A percentile compares a stretch with the other conserved stretches of the same genome.
Conservation (phyloP, 768 basidiomycete species). For the Phanerochaete sordida region DNA sequence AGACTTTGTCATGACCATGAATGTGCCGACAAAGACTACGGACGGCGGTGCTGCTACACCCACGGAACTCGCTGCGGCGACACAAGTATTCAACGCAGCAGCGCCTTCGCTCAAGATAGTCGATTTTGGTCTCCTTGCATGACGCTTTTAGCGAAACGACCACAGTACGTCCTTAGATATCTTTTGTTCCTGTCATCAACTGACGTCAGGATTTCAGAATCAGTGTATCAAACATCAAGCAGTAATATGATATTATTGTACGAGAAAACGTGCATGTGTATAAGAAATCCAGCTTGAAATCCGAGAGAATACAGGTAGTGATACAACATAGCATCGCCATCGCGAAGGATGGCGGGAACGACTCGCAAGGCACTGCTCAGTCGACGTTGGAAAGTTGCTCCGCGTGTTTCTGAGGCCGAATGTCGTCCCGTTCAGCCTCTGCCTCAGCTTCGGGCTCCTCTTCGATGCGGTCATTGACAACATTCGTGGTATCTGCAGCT, state of each 20-base stretch:
- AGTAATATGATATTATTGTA: too few relatives aligned
- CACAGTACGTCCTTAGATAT: too few relatives aligned
- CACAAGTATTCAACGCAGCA: slow-evolving; percentile 50
- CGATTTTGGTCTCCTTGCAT: slow-evolving; percentile 71
- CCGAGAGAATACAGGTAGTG: background rate
- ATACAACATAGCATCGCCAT: background rate
- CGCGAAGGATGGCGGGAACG: background rate
- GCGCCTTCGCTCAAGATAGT: slow-evolving; percentile 59
- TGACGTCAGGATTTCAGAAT: too few relatives aligned
- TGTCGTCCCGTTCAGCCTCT: slow-evolving; percentile 36
- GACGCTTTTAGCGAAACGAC: slow-evolving; percentile 13
- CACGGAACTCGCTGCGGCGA: slow-evolving; percentile 33
- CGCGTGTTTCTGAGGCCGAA: slow-evolving; percentile 7
- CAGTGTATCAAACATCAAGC: too few relatives aligned
- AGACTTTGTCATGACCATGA: slow-evolving; percentile 84
- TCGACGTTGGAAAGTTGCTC: slow-evolving; percentile 3
- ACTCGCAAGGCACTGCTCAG: background rate
- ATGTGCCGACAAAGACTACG: slow-evolving; percentile 58
- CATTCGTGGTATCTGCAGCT: slow-evolving; percentile 46
- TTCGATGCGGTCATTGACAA: slow-evolving; percentile 64
- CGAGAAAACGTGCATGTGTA: background rate
- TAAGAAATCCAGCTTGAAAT: background rate
- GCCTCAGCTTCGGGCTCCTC: slow-evolving; percentile 67
- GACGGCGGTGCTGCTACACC: slow-evolving; percentile 42
- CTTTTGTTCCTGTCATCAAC: too few relatives aligned